phyloP scores from a whole-genome alignment of 805 yeast species.

The Suhomyces canberraensis region DNA sequence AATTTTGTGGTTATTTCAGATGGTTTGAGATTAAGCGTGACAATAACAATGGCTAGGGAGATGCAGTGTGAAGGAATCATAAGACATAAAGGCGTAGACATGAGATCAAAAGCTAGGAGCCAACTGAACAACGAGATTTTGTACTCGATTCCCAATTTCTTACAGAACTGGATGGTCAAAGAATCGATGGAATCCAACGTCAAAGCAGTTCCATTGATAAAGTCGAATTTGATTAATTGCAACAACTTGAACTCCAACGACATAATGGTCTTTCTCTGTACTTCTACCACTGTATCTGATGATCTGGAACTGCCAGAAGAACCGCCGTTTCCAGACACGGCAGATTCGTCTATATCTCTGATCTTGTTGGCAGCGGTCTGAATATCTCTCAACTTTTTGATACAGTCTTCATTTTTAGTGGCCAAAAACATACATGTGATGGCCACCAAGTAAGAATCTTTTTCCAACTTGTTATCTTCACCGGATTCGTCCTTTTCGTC shows the following conservation, averaged over 20 bases:
- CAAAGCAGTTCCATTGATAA: slow-evolving; percentile 52
- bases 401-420: slow-evolving; percentile 77
- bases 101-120: slow-evolving; percentile 72
- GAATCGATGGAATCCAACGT: slow-evolving; percentile 51
- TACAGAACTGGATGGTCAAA: slow-evolving; percentile 59
- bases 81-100: slow-evolving; percentile 64
- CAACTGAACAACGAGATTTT: slow-evolving; percentile 58
- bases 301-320: not conserved
- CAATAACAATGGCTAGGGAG: slow-evolving; percentile 63
- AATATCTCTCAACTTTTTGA: slow-evolving; percentile 68
- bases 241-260: slow-evolving; percentile 66
- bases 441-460: slow-evolving; percentile 59
- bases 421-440: slow-evolving; percentile 68
- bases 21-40: slow-evolving; percentile 52
- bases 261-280: slow-evolving; percentile 54
- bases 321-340: slow-evolving; percentile 19
- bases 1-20: slow-evolving; percentile 16
- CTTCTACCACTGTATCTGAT: slow-evolving; percentile 36
- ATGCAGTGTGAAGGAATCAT: slow-evolving; percentile 73
- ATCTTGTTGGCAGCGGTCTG: slow-evolving; percentile 46
- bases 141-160: slow-evolving; percentile 44
- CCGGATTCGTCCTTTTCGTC: slow-evolving; percentile 25
- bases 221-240: slow-evolving; percentile 78
- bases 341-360: slow-evolving; percentile 35
- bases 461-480: slow-evolving; percentile 25